Percentiles rank a stretch among this genome's conserved stretches.
These are phyloP conservation scores for Puccinia coronata DNA, from an alignment of 1,284 basidiomycete species.

Conservation along the genomic window DNA sequence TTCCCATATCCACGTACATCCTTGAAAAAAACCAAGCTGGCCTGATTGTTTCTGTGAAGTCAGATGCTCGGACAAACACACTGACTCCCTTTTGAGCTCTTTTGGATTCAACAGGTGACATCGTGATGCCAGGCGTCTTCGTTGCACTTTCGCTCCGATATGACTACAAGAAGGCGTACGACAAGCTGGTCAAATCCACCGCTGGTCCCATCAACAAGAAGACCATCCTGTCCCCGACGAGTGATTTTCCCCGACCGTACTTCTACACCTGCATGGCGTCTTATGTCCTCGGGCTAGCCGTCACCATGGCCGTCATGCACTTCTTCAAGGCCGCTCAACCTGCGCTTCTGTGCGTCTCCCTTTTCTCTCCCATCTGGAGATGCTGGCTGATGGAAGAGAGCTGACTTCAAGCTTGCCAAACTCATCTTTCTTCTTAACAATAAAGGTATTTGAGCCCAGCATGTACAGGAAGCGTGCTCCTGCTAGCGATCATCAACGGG, in stretches of 20 bases:
- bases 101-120: conserved; percentile 65
- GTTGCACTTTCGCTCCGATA: conserved; percentile 84
- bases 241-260: conserved; percentile 71
- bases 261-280: conserved; percentile 72
- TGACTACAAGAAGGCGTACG: conserved; percentile 65
- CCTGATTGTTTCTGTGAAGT: not conserved
- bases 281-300: conserved; percentile 75
- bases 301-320: conserved; percentile 88
- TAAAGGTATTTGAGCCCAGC: conserved; percentile 64
- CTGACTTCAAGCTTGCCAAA: not conserved
- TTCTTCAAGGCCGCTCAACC: conserved; percentile 78
- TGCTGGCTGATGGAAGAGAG: not conserved
- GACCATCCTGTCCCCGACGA: conserved; percentile 41
- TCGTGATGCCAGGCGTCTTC: conserved; percentile 80
- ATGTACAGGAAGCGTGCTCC: conserved; percentile 68
- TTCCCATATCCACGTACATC: not conserved
- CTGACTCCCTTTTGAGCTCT: not conserved
- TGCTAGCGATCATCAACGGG: conserved; percentile 64
- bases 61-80: not conserved
- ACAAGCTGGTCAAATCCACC: conserved; percentile 29
- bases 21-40: not conserved
- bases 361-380: not conserved
- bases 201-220: conserved; percentile 40
- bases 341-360: conserved; percentile 74
- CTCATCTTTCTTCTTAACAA: not conserved